Base-by-base conservation (phyloP, 2,329 filamentous ascomycete genomes). In the Clonostachys solani region DNA sequence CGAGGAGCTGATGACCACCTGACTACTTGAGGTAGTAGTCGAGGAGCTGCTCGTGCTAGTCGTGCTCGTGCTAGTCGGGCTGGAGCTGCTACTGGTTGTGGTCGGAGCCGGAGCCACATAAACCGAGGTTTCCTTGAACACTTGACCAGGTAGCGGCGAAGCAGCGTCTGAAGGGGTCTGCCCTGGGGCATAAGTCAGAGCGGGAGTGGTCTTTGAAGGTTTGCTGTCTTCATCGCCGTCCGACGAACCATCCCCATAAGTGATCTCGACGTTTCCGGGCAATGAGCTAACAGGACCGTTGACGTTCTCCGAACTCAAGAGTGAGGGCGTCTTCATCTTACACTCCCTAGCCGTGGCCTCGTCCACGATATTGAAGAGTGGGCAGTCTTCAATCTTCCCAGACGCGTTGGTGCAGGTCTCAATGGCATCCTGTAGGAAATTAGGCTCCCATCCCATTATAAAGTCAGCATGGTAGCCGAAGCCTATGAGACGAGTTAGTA, bases 391-490 rank as follows among this genome's bases (percentile, higher is more conserved):
- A 42, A 95, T 81, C 40, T 72, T 59, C 34, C 92, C 92, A 10
- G 81, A 83, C 1, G 59, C 60, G 65, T 83, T 87, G 45, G 85
- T 92, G 77, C 92, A 96, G 8, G 73, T 78, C 42, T 91, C 65
- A 51, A 92, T 74, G n/a, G 89, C 89, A 6, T 76, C 45, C 64
- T 91, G 82, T 35, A 94, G 76, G 65, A 89, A 83, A 5, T 73
- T 69, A 9, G 69, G 59, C 3, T 91, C 78, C 89, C 89, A 95
- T 29, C 87, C 89, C 60, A 78, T 84, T 57, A 91, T 83, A 67
- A 92, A 92, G 60, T 95, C 89, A 43, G 77, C 89, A 60, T 94
- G 81, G 62, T 89, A 89, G 35, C 87, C 86, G 55, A 75, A 87
- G 43, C 89, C 85, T 85, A 46, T 4, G 40, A 34, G 19, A 6